Evolutionary conservation across 2,329 filamentous ascomycete species (phyloP), one percentile per base, ranked within the genome.

Genomic region (Didymella keratinophila): DNA sequence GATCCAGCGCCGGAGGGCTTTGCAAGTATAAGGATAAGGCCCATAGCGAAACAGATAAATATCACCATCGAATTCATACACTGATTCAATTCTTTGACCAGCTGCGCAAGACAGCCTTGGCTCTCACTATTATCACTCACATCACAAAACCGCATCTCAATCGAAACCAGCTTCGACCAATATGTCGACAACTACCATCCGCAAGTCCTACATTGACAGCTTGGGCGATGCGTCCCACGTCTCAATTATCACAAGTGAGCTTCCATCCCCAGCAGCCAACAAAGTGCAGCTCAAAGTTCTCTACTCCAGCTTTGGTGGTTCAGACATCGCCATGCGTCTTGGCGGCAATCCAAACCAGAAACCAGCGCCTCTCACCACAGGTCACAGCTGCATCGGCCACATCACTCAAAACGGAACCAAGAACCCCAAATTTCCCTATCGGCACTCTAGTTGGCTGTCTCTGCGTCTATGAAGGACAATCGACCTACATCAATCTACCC

Each of bases 321-420:
- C 76, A 58, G 82, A 84, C 64, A 76, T 83, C 67, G 78, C 79
- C 61, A 84, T 84, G 82, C 79, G 82, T 21, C 69, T 77, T 20
- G 82, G 82, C 54, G 63, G 61, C n/a, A 84, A 84, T 60, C 81
- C 81, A 1, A 62, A 80, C 54, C 80, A 83, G 62, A 78, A 66
- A 51, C 70, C 73, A 11, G 78, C 81, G 0, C 82, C 82, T 2
- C 66, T 84, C 1, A 83, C 80, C 0, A 81, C 82, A 0, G 82
- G 82, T 45, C 84, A 84, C 71, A 79, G 74, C 63, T 77, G 82
- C 28, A 74, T 81, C 58, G 82, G 82, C 30, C 74, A 71, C 16
- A 78, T 83, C 43, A 69, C 66, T 55, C 54, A 65, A 21, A 77
- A 76, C 60, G 81, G 81, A 0, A 48, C 70, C n/a, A 72, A 70